Conservation (phyloP, 345 rosid species). For the Psidium friedrichsthalianum region DNA sequence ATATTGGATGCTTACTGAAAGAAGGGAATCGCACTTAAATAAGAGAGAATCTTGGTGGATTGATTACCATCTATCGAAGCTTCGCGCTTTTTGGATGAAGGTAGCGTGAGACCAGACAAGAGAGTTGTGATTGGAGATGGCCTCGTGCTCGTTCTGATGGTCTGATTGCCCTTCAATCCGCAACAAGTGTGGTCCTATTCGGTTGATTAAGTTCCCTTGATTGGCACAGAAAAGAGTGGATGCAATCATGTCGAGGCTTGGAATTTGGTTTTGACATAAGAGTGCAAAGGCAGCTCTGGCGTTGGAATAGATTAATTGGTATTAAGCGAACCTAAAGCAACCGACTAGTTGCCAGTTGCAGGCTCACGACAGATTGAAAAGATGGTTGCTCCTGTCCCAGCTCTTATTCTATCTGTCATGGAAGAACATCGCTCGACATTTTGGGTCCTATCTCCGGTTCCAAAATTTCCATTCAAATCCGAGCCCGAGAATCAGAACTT, state of each 20-base stretch:
- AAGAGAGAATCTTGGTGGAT: background rate
- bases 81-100: fast-evolving
- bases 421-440: background rate
- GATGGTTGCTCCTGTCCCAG: background rate
- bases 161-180: background rate
- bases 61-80: no score
- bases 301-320: background rate
- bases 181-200: background rate
- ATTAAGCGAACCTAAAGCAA: background rate
- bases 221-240: background rate
- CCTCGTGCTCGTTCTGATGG: background rate
- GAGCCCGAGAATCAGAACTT: no score
- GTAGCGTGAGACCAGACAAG: background rate
- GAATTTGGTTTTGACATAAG: background rate
- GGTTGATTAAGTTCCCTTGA: no score
- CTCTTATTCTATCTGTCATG: background rate
- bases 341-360: background rate
- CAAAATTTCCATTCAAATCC: background rate
- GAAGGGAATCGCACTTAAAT: background rate
- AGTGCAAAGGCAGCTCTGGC: background rate
- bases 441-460: background rate
- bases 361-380: background rate
- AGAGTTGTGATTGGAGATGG: background rate
- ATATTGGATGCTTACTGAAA: background rate
- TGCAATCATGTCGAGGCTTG: background rate